Evolutionary conservation across 2,329 filamentous ascomycete genomes (phyloP), one percentile per base, ranked within the genome.

Genomic region (Stagonosporopsis rhizophila): DNA sequence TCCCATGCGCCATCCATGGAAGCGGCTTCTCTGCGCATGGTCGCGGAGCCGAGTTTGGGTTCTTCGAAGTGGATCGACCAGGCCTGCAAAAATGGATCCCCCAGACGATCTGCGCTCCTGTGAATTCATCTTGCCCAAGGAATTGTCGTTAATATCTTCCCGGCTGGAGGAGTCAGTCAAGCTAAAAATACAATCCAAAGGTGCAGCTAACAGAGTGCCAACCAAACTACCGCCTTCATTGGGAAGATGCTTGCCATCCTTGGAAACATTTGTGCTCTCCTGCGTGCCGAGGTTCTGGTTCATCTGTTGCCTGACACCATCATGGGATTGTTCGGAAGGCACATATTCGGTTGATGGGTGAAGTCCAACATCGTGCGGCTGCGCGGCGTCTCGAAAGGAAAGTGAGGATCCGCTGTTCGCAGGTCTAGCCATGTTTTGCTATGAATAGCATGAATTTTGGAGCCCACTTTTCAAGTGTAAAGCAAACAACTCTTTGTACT

Each of bases 1-100:
- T 4, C 65, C 65, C 65, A 66, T 66, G 3, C 56, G 60, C 66
- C 64, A 68, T 12, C 64, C 64, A 25, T 59, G 20, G 15, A 23
- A 23, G 2, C 11, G 37, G 17, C 37, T 39, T 22, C 5, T 23
- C 12, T 20, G 11, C 20, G 15, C 20, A 23, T 20, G 34, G 12
- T 20, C 11, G 34, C n/a, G 8, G 7, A 39, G 19, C 4, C 15
- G 12, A 1, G 11, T 39, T 15, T 39, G 37, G 5, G 12, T 9
- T 23, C 12, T 22, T 6, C 20, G 19, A 22, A 39, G 8, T 4
- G 37, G 20, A n/a, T 8, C 37, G 20, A 23, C 19, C 5, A 20
- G 20, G 12, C 20, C 14, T n/a, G 7, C 2, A 2, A 23, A 39
- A 5, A 8, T 3, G n/a, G 12, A 12, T 19, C 20, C 12, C 8